Base-by-base conservation (phyloP, 768 basidiomycete genomes). In the Lactarius indigo region DNA sequence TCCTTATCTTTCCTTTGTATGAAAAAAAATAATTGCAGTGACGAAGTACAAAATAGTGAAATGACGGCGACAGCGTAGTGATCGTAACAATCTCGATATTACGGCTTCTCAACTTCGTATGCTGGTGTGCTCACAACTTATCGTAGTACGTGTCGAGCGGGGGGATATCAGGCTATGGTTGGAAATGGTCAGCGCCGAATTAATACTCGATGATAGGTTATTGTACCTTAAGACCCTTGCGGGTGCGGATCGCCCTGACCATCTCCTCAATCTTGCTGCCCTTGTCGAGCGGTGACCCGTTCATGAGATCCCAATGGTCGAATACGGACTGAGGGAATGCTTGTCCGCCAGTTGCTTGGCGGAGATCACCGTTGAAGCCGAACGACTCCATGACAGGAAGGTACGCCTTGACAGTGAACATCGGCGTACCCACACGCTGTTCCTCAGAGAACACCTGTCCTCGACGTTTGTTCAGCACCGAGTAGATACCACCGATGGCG, bases 371-470 rank as follows among this genome's bases (percentile, higher is more conserved):
- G 79, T 95, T 98, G 90, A 98, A 98, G 72, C 96, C 96, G 81
- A 97, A 96, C 18, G 92, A 94, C 80, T 94, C 92, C 76, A 83
- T 81, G 76, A 94, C 92, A 73, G 94, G 94, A 47, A 95, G 84
- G 84, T 94, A 94, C 30, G 95, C 95, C 86, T 97, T 98, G 80
- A 99, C 90, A 57, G 91, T 98, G 89, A 96, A 96, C 94, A 98
- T 97, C 69, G 97, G 97, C 20, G 97, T 99, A 82, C 97, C 96
- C 4, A 88, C 83, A 74, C 96, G 84, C 81, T 98, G 97, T 79
- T 98, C 96, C 80, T 98, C 92, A 72, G 90, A 91, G 86, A 96
- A 96, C 69, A 99, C 96, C 77, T 97, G 95, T 70, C 96, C 96
- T 86, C 96, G 92, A 76, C 95, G 92, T 82, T 91, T 94, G 87